phyloP scores from a whole-genome alignment of 768 basidiomycete species.

The Ramaria rubella region DNA sequence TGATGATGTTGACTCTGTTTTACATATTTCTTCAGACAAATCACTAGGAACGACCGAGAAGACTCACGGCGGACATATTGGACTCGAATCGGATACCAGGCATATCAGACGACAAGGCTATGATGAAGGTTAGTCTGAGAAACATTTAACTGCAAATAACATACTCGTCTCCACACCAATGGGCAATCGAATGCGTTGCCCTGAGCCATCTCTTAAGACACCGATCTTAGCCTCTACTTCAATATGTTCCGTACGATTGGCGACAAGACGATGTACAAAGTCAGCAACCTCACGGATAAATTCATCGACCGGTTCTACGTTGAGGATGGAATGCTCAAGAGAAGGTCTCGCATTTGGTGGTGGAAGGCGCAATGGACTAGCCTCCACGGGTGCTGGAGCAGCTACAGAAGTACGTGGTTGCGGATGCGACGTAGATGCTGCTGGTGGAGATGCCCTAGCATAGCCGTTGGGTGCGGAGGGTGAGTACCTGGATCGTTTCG shows the following conservation, averaged over 20 bases:
- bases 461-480: slow-evolving; percentile 25
- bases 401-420: background rate
- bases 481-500: slow-evolving; percentile 34
- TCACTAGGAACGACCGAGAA: slow-evolving; percentile 9
- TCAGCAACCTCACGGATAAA: slow-evolving; percentile 90
- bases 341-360: slow-evolving; percentile 10
- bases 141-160: slow-evolving; percentile 22
- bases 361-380: background rate
- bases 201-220: slow-evolving; percentile 52
- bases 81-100: slow-evolving; percentile 76
- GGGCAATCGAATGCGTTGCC: slow-evolving; percentile 59
- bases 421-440: slow-evolving; percentile 33
- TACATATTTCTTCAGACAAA: slow-evolving; percentile 15
- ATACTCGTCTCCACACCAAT: slow-evolving; percentile 80
- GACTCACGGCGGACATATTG: slow-evolving; percentile 82
- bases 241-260: slow-evolving; percentile 45
- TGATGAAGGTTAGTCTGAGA: background rate
- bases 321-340: slow-evolving; percentile 59
- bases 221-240: slow-evolving; percentile 94
- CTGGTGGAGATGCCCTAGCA: slow-evolving; percentile 18
- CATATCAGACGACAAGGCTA: slow-evolving; percentile 63
- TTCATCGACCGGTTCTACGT: slow-evolving; percentile 87
- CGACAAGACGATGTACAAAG: slow-evolving; percentile 72
- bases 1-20: slow-evolving; percentile 76
- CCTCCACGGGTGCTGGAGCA: background rate